phyloP scores from a whole-genome alignment of 257 asterid genomes.

The Primulina huaijiensis region DNA sequence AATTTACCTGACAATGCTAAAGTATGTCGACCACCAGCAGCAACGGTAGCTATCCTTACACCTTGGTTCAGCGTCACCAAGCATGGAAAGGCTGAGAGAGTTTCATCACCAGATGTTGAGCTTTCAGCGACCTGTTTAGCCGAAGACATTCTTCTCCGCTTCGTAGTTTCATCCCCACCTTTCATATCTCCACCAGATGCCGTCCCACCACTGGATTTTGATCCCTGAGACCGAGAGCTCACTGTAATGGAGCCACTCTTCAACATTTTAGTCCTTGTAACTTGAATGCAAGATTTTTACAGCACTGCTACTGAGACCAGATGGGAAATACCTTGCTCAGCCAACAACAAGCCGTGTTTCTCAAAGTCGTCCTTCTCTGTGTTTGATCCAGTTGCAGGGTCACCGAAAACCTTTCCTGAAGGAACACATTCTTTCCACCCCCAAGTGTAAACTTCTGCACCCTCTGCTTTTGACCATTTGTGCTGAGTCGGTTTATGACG shows the following conservation, averaged over 20 bases:
- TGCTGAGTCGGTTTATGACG: slow-evolving; percentile 9
- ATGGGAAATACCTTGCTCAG: slow-evolving; percentile 63
- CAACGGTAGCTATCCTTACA: slow-evolving; percentile 69
- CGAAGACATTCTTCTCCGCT: slow-evolving; percentile 76
- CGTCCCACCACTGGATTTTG: slow-evolving; percentile 51
- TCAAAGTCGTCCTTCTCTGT: slow-evolving; percentile 53
- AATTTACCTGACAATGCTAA: slow-evolving; percentile 79
- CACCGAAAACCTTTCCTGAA: slow-evolving; percentile 73
- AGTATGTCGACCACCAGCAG: slow-evolving; percentile 98
- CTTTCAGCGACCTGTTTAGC: slow-evolving; percentile 72
- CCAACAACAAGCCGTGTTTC: slow-evolving; percentile 43
- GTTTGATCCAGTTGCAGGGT: slow-evolving; percentile 43
- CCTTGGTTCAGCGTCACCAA: slow-evolving; percentile 78
- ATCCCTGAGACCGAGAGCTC: slow-evolving; percentile 77
- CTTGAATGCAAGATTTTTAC: slow-evolving; percentile 28
- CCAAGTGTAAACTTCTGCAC: slow-evolving; percentile 92
- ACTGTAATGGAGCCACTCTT: slow-evolving; percentile 55
- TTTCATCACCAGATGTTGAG: slow-evolving; percentile 71
- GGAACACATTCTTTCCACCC: slow-evolving; percentile 99
- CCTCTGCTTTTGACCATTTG: slow-evolving; percentile 48
- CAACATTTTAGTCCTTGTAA: slow-evolving; percentile 40
- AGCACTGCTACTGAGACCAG: slow-evolving; percentile 29
- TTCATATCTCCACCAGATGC: slow-evolving; percentile 40
- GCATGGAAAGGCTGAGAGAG: slow-evolving; percentile 84
- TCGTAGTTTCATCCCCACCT: slow-evolving; percentile 74